Conservation (phyloP, 257 asterid species). For the Forsythia viridissima region DNA sequence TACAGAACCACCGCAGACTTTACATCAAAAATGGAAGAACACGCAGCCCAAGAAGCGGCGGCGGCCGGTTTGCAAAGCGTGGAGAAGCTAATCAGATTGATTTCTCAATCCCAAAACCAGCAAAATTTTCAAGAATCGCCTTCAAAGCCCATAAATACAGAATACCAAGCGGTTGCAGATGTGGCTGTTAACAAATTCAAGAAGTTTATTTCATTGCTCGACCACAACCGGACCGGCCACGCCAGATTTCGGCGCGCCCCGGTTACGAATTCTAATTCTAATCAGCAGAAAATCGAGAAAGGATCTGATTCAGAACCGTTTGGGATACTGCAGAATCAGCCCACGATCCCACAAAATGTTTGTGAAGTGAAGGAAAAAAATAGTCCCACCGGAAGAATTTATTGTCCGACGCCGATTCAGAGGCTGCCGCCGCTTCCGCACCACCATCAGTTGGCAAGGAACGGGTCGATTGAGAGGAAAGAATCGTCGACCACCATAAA, state of each 20-base stretch:
- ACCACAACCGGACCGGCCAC: slow-evolving; percentile 53
- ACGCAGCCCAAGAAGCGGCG: slow-evolving; percentile 63
- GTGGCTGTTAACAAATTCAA: slow-evolving; percentile 54
- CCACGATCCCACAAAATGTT: not conserved
- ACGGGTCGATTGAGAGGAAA: slow-evolving; percentile 52
- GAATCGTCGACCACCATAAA: slow-evolving; percentile 70
- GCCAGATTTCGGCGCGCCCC: slow-evolving; percentile 72
- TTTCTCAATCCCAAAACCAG: slow-evolving; percentile 35
- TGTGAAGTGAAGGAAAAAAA: slow-evolving; percentile 27
- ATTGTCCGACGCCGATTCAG: slow-evolving; percentile 69
- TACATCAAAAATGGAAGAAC: slow-evolving; percentile 47
- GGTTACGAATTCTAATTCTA: not conserved
- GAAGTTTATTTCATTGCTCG: slow-evolving; percentile 51
- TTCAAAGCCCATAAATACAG: slow-evolving; percentile 14
- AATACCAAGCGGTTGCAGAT: slow-evolving; percentile 55
- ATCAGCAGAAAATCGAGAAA: slow-evolving; percentile 23
- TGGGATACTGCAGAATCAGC: not conserved
- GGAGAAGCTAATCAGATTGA: slow-evolving; percentile 49
- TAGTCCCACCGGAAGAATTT: slow-evolving; percentile 34
- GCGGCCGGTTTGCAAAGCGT: slow-evolving; percentile 62
- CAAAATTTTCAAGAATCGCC: slow-evolving; percentile 29
- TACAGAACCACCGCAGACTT: slow-evolving; percentile 18
- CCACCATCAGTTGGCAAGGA: slow-evolving; percentile 54
- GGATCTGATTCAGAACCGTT: not conserved
- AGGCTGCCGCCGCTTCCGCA: slow-evolving; percentile 73